A percentile compares a stretch with the other conserved stretches of the same genome.
These are phyloP conservation scores for Podospora australis DNA, from an alignment of 495 filamentous ascomycete species.

Conservation along the genomic window DNA sequence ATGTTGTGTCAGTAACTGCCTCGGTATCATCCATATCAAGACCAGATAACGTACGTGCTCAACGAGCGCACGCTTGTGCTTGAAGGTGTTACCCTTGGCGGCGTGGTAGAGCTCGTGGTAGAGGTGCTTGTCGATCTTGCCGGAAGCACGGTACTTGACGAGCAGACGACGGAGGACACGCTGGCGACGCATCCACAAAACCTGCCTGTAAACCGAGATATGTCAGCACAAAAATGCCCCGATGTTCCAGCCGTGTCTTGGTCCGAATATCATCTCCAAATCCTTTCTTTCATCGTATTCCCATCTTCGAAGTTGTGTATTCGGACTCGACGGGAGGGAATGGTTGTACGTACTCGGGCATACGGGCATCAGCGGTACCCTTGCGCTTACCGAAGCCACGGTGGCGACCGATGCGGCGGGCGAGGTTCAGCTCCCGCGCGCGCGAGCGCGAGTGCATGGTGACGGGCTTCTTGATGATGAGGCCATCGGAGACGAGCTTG, in stretches of 20 bases:
- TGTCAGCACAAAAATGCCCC: constrained; percentile 23
- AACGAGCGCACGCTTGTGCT: constrained; percentile 99
- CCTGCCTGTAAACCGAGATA: constrained; percentile 58
- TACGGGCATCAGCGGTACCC: constrained; percentile 99
- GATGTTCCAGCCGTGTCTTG: background rate
- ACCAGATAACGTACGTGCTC: constrained; percentile 85
- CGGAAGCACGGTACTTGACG: constrained; percentile 97
- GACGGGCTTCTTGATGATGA: constrained; percentile 99
- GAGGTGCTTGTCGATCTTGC: constrained; percentile 99
- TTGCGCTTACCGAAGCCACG: constrained; percentile 99
- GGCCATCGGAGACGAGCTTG: constrained; percentile 99
- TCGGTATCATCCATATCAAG: background rate
- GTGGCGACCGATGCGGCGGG: constrained; percentile 89
- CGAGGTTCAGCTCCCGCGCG: constrained; percentile 82
- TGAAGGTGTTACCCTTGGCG: constrained; percentile 99
- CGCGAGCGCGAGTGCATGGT: constrained; percentile 98
- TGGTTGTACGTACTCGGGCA: constrained; percentile 75
- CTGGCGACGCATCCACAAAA: constrained; percentile 99
- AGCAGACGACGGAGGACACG: constrained; percentile 97
- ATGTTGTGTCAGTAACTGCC: constrained; percentile 13
- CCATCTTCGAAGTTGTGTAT: background rate
- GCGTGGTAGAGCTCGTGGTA: constrained; percentile 99
- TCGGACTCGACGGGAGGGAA: background rate
- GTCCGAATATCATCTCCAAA: background rate
- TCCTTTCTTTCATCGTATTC: background rate